phyloP scores from a whole-genome alignment of 257 asterid species.

The Eucommia ulmoides region DNA sequence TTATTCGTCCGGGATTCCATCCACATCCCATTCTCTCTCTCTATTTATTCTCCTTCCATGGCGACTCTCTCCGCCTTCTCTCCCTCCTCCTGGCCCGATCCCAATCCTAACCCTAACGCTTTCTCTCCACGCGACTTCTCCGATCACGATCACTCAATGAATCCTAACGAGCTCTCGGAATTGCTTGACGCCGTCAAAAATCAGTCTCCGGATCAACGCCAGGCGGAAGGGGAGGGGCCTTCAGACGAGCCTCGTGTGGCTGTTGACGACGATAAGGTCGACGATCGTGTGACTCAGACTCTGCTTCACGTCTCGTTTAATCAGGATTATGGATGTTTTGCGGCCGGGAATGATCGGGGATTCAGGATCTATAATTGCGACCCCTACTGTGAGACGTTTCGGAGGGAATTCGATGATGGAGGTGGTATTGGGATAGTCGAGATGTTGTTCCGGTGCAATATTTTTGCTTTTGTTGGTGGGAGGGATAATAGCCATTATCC shows the following conservation, averaged over 20 bases:
- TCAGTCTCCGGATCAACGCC: not conserved
- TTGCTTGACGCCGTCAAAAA: not conserved
- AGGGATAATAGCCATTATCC: not conserved
- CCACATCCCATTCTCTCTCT: not conserved
- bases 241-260: not conserved
- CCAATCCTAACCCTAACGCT: not conserved
- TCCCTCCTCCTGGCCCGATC: not conserved
- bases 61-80: not conserved
- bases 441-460: not conserved
- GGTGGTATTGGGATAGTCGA: not conserved
- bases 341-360: not conserved
- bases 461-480: not conserved
- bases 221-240: not conserved
- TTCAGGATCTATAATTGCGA: not conserved
- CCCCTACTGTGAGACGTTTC: not conserved
- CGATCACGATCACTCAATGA: not conserved
- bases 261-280: not conserved
- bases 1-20: not conserved
- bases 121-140: not conserved
- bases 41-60: not conserved
- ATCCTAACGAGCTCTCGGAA: not conserved
- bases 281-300: not conserved
- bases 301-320: not conserved
- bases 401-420: not conserved
- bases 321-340: not conserved